Conservation (phyloP, 192 early-diverging fungal genomes). For the Gamsiella multidivaricata region DNA sequence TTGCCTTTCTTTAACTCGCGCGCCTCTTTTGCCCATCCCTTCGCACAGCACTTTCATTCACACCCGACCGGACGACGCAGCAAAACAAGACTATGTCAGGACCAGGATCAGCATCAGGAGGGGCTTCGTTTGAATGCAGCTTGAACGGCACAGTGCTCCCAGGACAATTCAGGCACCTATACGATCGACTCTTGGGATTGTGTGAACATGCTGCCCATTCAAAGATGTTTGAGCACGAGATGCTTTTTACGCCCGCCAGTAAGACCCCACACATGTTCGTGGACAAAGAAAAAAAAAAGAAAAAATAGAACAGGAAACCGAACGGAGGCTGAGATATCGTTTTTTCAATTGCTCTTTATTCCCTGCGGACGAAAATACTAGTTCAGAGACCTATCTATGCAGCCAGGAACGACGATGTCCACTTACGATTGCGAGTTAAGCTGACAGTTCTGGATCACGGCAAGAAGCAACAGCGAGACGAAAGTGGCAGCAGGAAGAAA, state of each 20-base stretch:
- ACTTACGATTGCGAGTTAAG: slow-evolving; percentile 39
- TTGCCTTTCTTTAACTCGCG: no score
- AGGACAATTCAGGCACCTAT: slow-evolving; percentile 43
- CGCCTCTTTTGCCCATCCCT: no score
- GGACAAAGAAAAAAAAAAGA: background rate
- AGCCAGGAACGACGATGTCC: slow-evolving; percentile 49
- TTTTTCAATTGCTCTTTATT: background rate
- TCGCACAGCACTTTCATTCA: no score
- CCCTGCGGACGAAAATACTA: background rate
- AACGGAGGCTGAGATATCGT: background rate
- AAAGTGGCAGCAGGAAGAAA: background rate
- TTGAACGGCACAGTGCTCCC: slow-evolving; percentile 32
- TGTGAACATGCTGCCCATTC: slow-evolving; percentile 50
- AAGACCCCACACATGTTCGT: no score
- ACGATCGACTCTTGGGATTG: slow-evolving; percentile 43
- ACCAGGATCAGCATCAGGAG: slow-evolving; percentile 40
- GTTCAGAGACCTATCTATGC: slow-evolving; percentile 46
- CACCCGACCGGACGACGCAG: no score
- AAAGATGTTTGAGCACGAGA: slow-evolving; percentile 49
- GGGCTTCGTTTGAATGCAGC: slow-evolving; percentile 53
- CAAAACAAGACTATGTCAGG: slow-evolving; percentile 26
- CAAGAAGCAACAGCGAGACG: background rate
- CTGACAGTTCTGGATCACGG: slow-evolving; percentile 18
- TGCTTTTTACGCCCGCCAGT: slow-evolving; percentile 41
- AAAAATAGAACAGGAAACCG: no score